Base-by-base conservation (phyloP, 2,329 filamentous ascomycete genomes). In the Ophiocordyceps camponoti-leonardi region DNA sequence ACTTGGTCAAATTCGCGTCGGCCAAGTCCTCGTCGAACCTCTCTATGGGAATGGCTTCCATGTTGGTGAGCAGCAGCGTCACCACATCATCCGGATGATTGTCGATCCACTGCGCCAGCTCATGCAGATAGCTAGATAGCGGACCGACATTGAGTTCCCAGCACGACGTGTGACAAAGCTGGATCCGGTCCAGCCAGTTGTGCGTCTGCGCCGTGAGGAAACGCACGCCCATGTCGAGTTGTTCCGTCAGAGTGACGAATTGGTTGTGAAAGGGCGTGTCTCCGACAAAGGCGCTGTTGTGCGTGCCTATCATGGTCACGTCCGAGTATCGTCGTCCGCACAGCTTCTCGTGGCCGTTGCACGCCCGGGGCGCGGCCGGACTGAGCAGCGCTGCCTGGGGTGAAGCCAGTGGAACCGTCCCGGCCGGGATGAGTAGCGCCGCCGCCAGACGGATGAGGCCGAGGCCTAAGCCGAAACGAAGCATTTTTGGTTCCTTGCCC, bases 161-260 rank as follows among this genome's bases (percentile, higher is more conserved):
- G 59, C 80, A 85, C 20, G 66, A 67, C 1, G 77, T 81, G 55
- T 85, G 80, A 58, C 81, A 83, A 56, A 81, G 64, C 51, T 77
- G 63, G 41, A 82, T 67, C 2, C 56, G 58, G 23, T 67, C 69
- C 46, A 67, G 60, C 45, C 68, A 59, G 35, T 69, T 61, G 53
- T 80, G 79, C 3, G 77, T 77, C 58, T 83, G 79, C 23, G 70
- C 75, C 53, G 80, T 74, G 13, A 84, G 61, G 51, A 78, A 78
- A 20, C 80, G 72, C 39, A 83, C 70, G 16, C 80, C 80, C 30
- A 73, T 62, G 44, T 73, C 61, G 11, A 84, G 66, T 55, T 83
- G 79, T 2, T 64, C 61, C 22, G 68, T 69, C 22, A 79, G 69
- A 6, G 71, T 67, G 44, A 77, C 65, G 49, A 74, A 72, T 55